Evolutionary conservation across 129 eudicot species (phyloP).

Genomic region (Tagetes patula): DNA sequence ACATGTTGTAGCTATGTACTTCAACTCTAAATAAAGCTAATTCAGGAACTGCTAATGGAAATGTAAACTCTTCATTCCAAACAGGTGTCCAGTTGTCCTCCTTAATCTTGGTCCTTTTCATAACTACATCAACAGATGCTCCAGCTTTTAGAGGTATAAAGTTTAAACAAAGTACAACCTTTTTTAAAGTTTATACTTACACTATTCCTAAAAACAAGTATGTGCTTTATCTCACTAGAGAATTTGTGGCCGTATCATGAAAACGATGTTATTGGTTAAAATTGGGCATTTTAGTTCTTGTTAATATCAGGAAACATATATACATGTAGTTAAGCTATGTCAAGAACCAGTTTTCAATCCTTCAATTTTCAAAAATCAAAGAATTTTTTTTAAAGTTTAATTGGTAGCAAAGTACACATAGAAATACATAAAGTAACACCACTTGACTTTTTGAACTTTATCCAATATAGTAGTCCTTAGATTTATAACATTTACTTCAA

Average conservation of each 20-base stretch:
- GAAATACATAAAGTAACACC: conserved; percentile 6
- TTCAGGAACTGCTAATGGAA: conserved; percentile 77
- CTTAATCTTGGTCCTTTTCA: conserved; percentile 56
- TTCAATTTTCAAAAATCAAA: background rate
- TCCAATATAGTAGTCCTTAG: background rate
- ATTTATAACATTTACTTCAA: conserved; percentile 14
- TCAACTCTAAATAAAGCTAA: conserved; percentile 74
- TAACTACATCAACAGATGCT: conserved; percentile 61
- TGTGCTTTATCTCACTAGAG: background rate
- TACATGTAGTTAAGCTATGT: background rate
- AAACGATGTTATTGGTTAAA: background rate
- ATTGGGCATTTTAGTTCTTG: background rate
- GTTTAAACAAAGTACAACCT: background rate
- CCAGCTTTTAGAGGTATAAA: conserved; percentile 43
- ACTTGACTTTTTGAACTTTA: conserved; percentile 11
- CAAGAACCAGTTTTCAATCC: background rate
- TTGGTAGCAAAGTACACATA: background rate
- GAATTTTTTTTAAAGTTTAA: background rate
- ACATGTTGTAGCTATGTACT: conserved; percentile 64
- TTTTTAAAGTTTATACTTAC: background rate
- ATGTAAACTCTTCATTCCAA: conserved; percentile 77
- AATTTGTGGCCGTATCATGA: background rate
- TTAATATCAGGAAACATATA: background rate
- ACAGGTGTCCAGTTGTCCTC: conserved; percentile 73
- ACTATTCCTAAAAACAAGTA: background rate